phyloP scores from a whole-genome alignment of 305 asterid genomes.

The Fraxinus dipetala region DNA sequence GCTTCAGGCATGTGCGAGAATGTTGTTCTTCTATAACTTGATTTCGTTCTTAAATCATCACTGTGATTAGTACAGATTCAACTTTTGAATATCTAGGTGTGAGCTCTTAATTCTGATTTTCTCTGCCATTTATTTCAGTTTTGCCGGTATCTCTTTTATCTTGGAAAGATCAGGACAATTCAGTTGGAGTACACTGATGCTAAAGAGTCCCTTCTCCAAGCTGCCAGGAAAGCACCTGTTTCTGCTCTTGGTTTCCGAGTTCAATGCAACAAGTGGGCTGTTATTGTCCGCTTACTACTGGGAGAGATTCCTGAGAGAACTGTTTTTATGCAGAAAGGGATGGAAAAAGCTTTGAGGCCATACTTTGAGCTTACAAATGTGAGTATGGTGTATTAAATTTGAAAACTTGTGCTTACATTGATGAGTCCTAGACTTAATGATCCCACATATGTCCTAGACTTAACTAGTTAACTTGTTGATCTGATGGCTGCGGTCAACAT shows the following conservation, averaged over 20 bases:
- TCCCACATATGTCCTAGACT: not conserved
- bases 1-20: not conserved
- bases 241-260: slow-evolving; percentile 92
- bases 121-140: slow-evolving; percentile 48
- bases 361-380: slow-evolving; percentile 97
- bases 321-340: slow-evolving; percentile 96
- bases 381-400: slow-evolving; percentile 27
- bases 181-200: slow-evolving; percentile 97
- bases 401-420: not conserved
- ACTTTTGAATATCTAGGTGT: not conserved
- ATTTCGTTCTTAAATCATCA: not conserved
- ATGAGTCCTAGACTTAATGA: not conserved
- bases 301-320: slow-evolving; percentile 99
- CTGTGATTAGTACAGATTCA: not conserved
- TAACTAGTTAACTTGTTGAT: not conserved
- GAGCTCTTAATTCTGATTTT: slow-evolving; percentile 3
- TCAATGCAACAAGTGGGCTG: slow-evolving; percentile 93
- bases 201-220: slow-evolving; percentile 93
- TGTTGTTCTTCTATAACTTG: not conserved
- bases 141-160: slow-evolving; percentile 87
- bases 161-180: slow-evolving; percentile 93
- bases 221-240: slow-evolving; percentile 91
- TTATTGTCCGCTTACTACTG: slow-evolving; percentile 78
- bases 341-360: slow-evolving; percentile 91
- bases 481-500: not conserved